These are phyloP conservation scores for Penicillium verhagenii DNA, from an alignment of 495 filamentous ascomycete species.

Conservation along the genomic window DNA sequence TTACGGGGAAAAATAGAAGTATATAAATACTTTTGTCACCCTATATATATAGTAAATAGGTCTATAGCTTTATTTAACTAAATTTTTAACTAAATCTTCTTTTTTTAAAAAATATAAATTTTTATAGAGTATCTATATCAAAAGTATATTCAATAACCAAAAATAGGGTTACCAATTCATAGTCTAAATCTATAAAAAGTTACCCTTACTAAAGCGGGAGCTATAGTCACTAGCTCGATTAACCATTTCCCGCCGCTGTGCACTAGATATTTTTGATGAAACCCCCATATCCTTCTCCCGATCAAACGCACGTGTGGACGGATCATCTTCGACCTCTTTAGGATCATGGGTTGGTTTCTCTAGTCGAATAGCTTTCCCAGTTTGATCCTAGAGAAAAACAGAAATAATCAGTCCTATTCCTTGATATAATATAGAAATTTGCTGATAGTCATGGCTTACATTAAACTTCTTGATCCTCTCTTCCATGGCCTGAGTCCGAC, in stretches of 20 bases:
- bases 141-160: no score
- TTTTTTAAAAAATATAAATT: no score
- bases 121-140: no score
- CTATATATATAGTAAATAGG: no score
- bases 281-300: slow-evolving; percentile 90
- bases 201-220: slow-evolving; percentile 76
- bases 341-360: slow-evolving; percentile 54
- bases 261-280: slow-evolving; percentile 67
- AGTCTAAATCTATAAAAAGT: slow-evolving; percentile 42
- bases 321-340: slow-evolving; percentile 89
- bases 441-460: no score
- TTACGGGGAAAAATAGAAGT: no score
- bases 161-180: neutral
- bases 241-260: slow-evolving; percentile 76
- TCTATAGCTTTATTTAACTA: no score
- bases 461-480: slow-evolving; percentile 59
- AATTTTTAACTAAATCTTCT: no score
- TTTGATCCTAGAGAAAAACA: slow-evolving; percentile 46
- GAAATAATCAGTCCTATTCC: no score
- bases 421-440: no score
- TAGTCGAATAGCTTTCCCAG: slow-evolving; percentile 61
- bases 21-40: no score
- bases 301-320: slow-evolving; percentile 85
- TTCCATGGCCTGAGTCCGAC: slow-evolving; percentile 33
- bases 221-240: slow-evolving; percentile 80